Evolutionary conservation across 306 rosid species (phyloP).

Genomic region (Fragaria ananassa): DNA sequence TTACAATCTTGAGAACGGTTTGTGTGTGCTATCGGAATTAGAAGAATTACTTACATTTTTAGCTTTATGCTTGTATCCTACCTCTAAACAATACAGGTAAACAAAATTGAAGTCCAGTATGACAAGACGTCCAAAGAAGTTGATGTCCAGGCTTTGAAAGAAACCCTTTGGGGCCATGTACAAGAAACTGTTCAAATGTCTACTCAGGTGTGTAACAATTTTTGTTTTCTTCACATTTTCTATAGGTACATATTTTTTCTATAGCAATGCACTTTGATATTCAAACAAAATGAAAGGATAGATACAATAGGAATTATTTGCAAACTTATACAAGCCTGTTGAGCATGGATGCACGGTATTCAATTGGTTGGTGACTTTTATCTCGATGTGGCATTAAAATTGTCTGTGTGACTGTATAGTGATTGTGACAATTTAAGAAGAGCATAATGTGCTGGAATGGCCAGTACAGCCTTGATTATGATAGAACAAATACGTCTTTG

Average conservation of each 20-base stretch:
- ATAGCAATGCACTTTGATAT: background rate
- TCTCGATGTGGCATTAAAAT: background rate
- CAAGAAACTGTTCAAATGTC: constrained; percentile 49
- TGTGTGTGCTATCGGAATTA: background rate
- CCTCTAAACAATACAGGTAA: constrained; percentile 54
- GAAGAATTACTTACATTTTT: constrained; percentile 12
- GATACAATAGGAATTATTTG: background rate
- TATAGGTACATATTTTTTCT: background rate
- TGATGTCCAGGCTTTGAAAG: constrained; percentile 80
- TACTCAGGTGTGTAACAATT: constrained; percentile 48
- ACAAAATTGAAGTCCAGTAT: constrained; percentile 83
- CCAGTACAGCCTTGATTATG: background rate
- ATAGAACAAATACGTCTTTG: background rate
- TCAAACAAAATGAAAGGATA: background rate
- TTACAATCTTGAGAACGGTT: background rate
- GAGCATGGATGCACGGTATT: background rate
- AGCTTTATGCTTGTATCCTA: constrained; percentile 22
- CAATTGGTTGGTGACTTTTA: background rate
- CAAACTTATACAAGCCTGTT: background rate
- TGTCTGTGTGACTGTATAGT: background rate
- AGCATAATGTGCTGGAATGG: background rate
- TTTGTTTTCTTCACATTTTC: background rate
- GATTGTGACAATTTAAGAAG: background rate
- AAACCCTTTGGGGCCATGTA: constrained; percentile 73
- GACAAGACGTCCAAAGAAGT: constrained; percentile 97